Evolutionary conservation across 805 yeast genomes (phyloP), one percentile per base, ranked within the genome.

Genomic region (Metschnikowia kunwiensis): DNA sequence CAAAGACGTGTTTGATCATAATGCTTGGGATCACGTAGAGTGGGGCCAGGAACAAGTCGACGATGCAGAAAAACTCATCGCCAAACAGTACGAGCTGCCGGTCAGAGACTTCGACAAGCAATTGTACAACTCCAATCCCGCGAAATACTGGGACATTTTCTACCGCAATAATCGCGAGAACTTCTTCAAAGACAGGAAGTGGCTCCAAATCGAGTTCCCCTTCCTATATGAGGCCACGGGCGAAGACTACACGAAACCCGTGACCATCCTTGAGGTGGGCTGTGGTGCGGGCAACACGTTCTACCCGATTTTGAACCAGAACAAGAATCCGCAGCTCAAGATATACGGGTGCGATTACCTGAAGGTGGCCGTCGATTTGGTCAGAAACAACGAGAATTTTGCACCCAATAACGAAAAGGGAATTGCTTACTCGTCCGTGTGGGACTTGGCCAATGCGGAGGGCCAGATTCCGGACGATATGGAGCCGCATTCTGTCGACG

Each of bases 201-300:
- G 98, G 98, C 70, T 93, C 42, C 87, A 86, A 56, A 82, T 91
- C 31, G 98, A 93, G 63, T 93, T 93, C 46, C 98, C 98, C 1
- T 65, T 77, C 10, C 62, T 93, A 23, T 91, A 83, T 54, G 82
- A 80, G 43, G 83, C 86, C 5, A 86, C 95, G 3, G 50, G 49
- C 12, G 77, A 78, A 44, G 73, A 75, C 16, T 83, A 80, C 47
- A 71, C 81, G 5, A 83, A 87, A n/a, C 76, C 82, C 4, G 72
- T 73, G 15, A 78, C 81, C 3, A 82, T 93, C 22, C 71, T 93
- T 37, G 98, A 93, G 60, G 82, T 93, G 30, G 98, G 98, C 3
- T 93, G 98, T 64, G 98, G 98, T 38, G 97, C 96, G 5, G 98
- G 98, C 8, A 93, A 93, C 60, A 93, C 98, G 0, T 75, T 93